These are phyloP conservation scores for Lablab purpureus DNA, from an alignment of 306 rosid genomes.

Conservation along the genomic window DNA sequence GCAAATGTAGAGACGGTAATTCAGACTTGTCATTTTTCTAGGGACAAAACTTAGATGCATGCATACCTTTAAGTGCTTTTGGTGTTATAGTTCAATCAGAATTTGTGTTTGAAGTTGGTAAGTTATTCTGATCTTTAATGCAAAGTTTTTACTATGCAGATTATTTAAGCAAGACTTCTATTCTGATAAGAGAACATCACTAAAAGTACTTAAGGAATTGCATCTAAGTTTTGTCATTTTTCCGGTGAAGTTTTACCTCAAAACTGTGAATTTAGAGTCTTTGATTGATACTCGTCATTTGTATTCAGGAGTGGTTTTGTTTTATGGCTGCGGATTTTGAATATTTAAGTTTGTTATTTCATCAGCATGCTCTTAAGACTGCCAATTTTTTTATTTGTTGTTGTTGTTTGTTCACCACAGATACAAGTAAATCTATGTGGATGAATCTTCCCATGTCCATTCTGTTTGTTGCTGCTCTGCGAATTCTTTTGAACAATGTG, in stretches of 20 bases:
- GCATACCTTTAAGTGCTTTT: not conserved
- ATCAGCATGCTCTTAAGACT: not conserved
- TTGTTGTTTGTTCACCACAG: slow-evolving; percentile 52
- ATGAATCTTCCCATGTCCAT: slow-evolving; percentile 90
- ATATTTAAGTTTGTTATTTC: slow-evolving; percentile 24
- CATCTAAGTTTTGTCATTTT: not conserved
- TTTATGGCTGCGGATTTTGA: not conserved
- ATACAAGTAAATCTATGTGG: slow-evolving; percentile 98
- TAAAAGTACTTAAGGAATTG: not conserved
- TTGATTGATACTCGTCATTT: not conserved
- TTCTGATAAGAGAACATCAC: not conserved
- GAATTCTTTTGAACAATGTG: slow-evolving; percentile 73
- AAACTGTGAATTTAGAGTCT: not conserved
- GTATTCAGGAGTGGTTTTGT: slow-evolving; percentile 1
- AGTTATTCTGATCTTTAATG: not conserved
- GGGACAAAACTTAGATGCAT: not conserved
- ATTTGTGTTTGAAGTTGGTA: not conserved
- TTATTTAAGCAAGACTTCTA: not conserved
- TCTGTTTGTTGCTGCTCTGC: slow-evolving; percentile 65
- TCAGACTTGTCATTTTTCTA: not conserved
- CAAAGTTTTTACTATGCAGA: not conserved
- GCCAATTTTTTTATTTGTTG: not conserved
- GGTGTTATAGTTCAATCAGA: not conserved
- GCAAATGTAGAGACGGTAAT: slow-evolving; percentile 12
- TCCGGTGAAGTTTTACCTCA: not conserved